Conservation (phyloP, 2,329 filamentous ascomycete genomes). For the Catunica adiposa region DNA sequence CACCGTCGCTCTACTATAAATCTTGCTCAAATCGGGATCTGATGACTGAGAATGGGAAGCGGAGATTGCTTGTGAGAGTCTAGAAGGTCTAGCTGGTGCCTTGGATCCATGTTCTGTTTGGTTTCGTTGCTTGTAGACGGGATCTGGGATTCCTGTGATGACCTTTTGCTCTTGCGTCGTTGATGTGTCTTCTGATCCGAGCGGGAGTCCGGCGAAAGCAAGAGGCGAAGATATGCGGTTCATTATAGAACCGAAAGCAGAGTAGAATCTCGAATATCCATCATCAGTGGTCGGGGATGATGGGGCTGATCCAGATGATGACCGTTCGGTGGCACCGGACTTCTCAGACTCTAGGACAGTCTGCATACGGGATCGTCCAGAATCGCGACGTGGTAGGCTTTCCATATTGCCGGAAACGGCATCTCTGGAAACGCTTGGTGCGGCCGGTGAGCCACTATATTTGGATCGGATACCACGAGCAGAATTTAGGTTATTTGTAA, state of each 20-base stretch:
- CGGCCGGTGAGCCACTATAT: slow-evolving; percentile 49
- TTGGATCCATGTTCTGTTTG: not conserved
- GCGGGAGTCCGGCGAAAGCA: slow-evolving; percentile 79
- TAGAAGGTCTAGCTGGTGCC: not conserved
- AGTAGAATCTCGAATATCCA: slow-evolving; percentile 82
- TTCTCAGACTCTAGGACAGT: slow-evolving; percentile 37
- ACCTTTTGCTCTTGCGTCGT: not conserved
- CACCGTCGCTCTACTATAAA: slow-evolving; percentile 75
- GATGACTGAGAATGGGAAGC: slow-evolving; percentile 14
- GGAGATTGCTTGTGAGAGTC: not conserved
- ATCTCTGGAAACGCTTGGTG: slow-evolving; percentile 56
- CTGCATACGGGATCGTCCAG: slow-evolving; percentile 34
- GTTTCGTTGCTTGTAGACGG: not conserved
- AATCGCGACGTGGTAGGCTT: slow-evolving; percentile 34
- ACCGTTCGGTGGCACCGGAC: slow-evolving; percentile 31
- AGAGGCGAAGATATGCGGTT: slow-evolving; percentile 78
- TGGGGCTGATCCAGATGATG: not conserved
- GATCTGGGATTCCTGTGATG: not conserved
- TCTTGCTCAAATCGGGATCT: slow-evolving; percentile 62
- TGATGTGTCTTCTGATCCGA: slow-evolving; percentile 38
- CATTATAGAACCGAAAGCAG: slow-evolving; percentile 74
- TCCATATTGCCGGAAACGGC: slow-evolving; percentile 56
- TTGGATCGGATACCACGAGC: slow-evolving; percentile 60
- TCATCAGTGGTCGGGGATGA: slow-evolving; percentile 36
- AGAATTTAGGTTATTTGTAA: slow-evolving; percentile 74